These are phyloP conservation scores for Tritrichomonas musculus DNA, from an alignment of 208 protist species.

Conservation along the genomic window DNA sequence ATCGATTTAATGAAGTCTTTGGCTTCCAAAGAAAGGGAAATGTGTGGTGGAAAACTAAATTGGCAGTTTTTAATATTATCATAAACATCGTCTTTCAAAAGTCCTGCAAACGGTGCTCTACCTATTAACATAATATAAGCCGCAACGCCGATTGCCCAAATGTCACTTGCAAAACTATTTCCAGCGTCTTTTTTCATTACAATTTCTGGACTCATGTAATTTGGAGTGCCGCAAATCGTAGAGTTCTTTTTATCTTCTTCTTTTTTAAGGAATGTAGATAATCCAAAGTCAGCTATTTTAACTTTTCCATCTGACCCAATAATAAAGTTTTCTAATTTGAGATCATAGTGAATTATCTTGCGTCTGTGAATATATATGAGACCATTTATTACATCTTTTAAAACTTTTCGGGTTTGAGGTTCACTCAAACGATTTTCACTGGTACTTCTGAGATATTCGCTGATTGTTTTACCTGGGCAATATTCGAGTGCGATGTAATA, in stretches of 20 bases:
- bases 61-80: conserved; percentile 72
- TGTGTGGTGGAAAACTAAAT: conserved; percentile 74
- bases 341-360: conserved; percentile 83
- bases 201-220: conserved; percentile 23
- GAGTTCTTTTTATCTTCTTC: conserved; percentile 75
- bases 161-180: conserved; percentile 89
- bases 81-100: conserved; percentile 85
- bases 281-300: conserved; percentile 85
- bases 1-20: conserved; percentile 73
- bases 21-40: conserved; percentile 61
- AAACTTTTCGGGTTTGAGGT: neutral
- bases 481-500: conserved; percentile 90
- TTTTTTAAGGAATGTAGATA: conserved; percentile 71
- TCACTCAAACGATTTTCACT: conserved; percentile 33
- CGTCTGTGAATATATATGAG: neutral
- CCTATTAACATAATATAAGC: conserved; percentile 69
- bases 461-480: conserved; percentile 52
- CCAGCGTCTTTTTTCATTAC: conserved; percentile 45
- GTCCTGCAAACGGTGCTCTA: conserved; percentile 90
- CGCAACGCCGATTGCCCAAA: conserved; percentile 93
- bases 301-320: conserved; percentile 68
- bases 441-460: too few relatives aligned
- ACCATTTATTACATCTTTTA: conserved; percentile 1
- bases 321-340: conserved; percentile 89
- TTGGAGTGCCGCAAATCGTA: conserved; percentile 31